Percentiles rank a stretch among this genome's conserved stretches.
Conservation (phyloP, 345 rosid species). For the Eucalyptus rudis region DNA sequence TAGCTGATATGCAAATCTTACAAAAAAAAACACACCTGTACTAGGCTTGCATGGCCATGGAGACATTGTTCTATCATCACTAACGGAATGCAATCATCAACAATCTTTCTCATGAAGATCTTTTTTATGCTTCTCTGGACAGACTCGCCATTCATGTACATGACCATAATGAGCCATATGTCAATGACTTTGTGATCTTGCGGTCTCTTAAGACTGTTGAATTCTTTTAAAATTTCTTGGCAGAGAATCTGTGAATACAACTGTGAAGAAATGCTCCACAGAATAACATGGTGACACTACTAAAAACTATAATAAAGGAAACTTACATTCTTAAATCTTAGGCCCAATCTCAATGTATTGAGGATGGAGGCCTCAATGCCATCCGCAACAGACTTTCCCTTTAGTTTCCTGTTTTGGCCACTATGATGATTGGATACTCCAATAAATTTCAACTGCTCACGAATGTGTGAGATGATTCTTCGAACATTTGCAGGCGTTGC, state of each 20-base stretch:
- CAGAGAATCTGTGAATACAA: constrained; percentile 39
- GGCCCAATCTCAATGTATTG: constrained; percentile 66
- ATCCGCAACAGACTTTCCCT: constrained; percentile 42
- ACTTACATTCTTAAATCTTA: constrained; percentile 70
- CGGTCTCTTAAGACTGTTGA: constrained; percentile 49
- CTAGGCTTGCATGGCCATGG: constrained; percentile 49
- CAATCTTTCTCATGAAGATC: constrained; percentile 61
- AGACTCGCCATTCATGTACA: constrained; percentile 53
- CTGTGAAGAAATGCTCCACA: neutral
- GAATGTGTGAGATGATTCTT: constrained; percentile 60
- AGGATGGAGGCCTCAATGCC: constrained; percentile 56
- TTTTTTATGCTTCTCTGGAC: constrained; percentile 42
- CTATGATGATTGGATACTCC: constrained; percentile 29
- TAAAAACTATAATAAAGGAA: neutral
- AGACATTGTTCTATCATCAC: constrained; percentile 65
- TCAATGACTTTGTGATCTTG: constrained; percentile 68
- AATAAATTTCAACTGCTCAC: constrained; percentile 53
- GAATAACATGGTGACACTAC: neutral
- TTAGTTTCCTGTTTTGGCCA: constrained; percentile 32
- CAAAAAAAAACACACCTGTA: constrained; percentile 28
- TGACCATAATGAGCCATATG: constrained; percentile 66
- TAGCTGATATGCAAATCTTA: neutral
- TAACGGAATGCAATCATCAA: constrained; percentile 50
- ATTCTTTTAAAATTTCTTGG: constrained; percentile 69
- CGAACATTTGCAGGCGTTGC: constrained; percentile 56